These are phyloP conservation scores for Hemisphaericaspora xylofermentans DNA, from an alignment of 1,139 yeast species.

Conservation along the genomic window DNA sequence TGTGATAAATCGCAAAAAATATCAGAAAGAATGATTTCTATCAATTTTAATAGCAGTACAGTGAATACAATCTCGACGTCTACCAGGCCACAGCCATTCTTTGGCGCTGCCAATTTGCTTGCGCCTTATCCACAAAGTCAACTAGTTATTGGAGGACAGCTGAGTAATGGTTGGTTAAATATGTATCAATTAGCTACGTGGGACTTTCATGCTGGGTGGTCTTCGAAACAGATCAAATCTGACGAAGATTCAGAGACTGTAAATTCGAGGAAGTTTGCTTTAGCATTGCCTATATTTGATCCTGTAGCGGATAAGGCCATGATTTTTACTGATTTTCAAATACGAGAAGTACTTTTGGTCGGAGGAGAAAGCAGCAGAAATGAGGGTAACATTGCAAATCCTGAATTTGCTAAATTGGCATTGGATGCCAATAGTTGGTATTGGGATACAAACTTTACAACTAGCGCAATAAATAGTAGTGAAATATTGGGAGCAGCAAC, in stretches of 20 bases:
- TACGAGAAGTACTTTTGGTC: slow-evolving; percentile 31
- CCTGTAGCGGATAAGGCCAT: slow-evolving; percentile 21
- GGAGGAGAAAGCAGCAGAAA: slow-evolving; percentile 32
- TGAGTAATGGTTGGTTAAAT: slow-evolving; percentile 41
- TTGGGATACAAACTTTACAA: slow-evolving; percentile 23
- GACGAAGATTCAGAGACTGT: slow-evolving; percentile 16
- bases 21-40: slow-evolving; percentile 34
- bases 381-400: slow-evolving; percentile 16
- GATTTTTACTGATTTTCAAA: slow-evolving; percentile 22
- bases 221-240: slow-evolving; percentile 26
- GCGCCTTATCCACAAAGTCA: slow-evolving; percentile 43
- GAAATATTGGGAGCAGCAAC: slow-evolving; percentile 44
- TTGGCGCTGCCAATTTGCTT: slow-evolving; percentile 39
- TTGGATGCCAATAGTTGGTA: slow-evolving; percentile 32
- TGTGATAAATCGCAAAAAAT: slow-evolving; percentile 20
- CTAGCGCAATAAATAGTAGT: slow-evolving; percentile 5
- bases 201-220: slow-evolving; percentile 47
- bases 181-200: slow-evolving; percentile 50
- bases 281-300: slow-evolving; percentile 37
- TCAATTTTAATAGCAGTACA: slow-evolving; percentile 24
- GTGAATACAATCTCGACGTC: slow-evolving; percentile 40
- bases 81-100: slow-evolving; percentile 45
- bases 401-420: slow-evolving; percentile 26
- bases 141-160: slow-evolving; percentile 43
- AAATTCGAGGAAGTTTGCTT: slow-evolving; percentile 30